A percentile compares a stretch with the other conserved stretches of the same genome.
phyloP scores from a whole-genome alignment of 176 grass and related monocot genomes.

The Ananas comosus region DNA sequence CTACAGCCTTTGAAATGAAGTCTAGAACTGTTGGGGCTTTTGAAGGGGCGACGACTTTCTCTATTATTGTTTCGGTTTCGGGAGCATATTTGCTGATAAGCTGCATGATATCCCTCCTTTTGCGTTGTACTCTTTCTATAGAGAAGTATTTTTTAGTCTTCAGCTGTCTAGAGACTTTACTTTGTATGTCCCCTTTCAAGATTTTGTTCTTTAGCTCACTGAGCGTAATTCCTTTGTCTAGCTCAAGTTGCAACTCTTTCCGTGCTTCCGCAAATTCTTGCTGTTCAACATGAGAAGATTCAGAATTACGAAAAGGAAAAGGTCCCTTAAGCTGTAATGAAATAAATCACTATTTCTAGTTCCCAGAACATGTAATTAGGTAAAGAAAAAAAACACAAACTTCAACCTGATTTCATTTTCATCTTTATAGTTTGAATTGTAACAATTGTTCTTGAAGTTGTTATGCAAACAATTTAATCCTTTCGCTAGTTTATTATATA shows the following conservation, averaged over 20 bases:
- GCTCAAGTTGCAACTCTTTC: slow-evolving; percentile 65
- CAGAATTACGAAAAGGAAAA: too few relatives aligned
- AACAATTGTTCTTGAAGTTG: too few relatives aligned
- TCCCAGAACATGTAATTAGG: not conserved
- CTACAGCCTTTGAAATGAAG: slow-evolving; percentile 49
- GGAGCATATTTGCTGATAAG: slow-evolving; percentile 64
- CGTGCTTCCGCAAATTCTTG: slow-evolving; percentile 79
- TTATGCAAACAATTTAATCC: too few relatives aligned
- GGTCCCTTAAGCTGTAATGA: too few relatives aligned
- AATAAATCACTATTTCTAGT: not conserved
- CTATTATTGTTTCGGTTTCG: slow-evolving; percentile 15
- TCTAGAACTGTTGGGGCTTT: slow-evolving; percentile 50
- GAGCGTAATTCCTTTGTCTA: slow-evolving; percentile 57
- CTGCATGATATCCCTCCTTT: slow-evolving; percentile 55
- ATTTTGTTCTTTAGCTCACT: slow-evolving; percentile 65
- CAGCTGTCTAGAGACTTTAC: slow-evolving; percentile 72
- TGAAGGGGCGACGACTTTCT: slow-evolving; percentile 24
- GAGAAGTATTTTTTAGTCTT: slow-evolving; percentile 71
- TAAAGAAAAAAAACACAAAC: not conserved
- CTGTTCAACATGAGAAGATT: slow-evolving; percentile 20
- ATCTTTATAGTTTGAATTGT: too few relatives aligned
- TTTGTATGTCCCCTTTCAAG: slow-evolving; percentile 58
- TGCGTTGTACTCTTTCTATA: slow-evolving; percentile 74
- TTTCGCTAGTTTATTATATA: not conserved
- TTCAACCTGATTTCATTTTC: not conserved